Percentiles rank a stretch among this genome's conserved stretches.
phyloP scores from a whole-genome alignment of 2,329 filamentous ascomycete genomes.

The Coniochaeta sp. region DNA sequence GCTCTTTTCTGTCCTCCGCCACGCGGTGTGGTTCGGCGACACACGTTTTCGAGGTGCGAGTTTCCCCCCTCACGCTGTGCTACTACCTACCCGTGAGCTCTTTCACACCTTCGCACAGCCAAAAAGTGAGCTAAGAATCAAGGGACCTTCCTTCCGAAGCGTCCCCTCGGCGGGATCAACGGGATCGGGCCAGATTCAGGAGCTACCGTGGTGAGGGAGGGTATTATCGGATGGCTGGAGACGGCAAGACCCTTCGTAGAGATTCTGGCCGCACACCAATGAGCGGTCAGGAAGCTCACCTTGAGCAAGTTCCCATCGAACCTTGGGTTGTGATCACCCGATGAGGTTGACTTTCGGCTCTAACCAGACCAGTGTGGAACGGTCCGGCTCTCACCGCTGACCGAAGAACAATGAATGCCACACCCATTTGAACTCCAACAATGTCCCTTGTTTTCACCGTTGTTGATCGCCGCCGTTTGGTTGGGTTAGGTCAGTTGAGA shows the following conservation, averaged over 20 bases:
- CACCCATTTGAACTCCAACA: background rate
- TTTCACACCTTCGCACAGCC: too few species aligned
- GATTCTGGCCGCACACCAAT: background rate
- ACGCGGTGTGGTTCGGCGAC: background rate
- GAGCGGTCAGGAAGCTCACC: background rate
- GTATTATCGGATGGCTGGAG: background rate
- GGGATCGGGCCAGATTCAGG: background rate
- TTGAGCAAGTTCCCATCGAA: background rate
- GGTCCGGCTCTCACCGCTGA: background rate
- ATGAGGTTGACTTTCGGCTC: conserved; percentile 1
- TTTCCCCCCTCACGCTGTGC: background rate
- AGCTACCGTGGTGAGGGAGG: background rate
- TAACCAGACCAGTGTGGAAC: background rate
- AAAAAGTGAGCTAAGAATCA: background rate
- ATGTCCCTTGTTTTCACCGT: background rate
- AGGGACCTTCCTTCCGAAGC: background rate
- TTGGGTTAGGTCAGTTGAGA: background rate
- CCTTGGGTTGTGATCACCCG: background rate
- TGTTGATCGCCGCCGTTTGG: background rate
- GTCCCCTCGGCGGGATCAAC: background rate
- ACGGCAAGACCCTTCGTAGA: background rate
- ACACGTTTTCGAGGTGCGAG: background rate
- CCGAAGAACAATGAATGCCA: background rate
- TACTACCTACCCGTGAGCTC: background rate
- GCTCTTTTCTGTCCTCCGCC: background rate